Percentiles rank a stretch among this genome's conserved stretches.
phyloP scores from a whole-genome alignment of 805 yeast species.

The Candida qinlingensis region DNA sequence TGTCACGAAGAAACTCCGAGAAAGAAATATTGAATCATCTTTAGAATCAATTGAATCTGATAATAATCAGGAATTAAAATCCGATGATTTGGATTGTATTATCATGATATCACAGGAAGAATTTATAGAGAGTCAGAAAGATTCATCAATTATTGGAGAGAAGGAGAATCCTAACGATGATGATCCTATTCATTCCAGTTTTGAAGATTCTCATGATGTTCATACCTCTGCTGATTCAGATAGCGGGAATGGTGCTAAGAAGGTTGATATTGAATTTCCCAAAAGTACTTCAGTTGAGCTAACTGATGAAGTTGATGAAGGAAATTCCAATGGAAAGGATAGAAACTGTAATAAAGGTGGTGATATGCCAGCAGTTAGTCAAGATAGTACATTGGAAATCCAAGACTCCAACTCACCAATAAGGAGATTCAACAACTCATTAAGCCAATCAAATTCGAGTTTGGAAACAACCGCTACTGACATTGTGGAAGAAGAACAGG shows the following conservation, averaged over 20 bases:
- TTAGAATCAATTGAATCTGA: neutral
- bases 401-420: neutral
- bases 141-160: neutral
- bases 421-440: neutral
- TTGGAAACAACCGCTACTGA: neutral
- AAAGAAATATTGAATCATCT: neutral
- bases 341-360: too few relatives aligned
- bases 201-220: neutral
- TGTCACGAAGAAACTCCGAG: too few relatives aligned
- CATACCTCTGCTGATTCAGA: neutral
- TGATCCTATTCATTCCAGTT: neutral
- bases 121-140: neutral
- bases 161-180: neutral
- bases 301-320: neutral
- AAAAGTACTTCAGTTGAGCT: constrained; percentile 5
- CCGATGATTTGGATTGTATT: neutral
- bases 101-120: neutral
- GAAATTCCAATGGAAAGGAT: neutral
- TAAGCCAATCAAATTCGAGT: neutral
- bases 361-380: too few relatives aligned
- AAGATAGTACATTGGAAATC: neutral
- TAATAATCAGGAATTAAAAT: neutral
- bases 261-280: neutral
- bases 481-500: neutral
- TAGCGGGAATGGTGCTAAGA: neutral